Conservation (phyloP, 1,284 basidiomycete species). For the Nidula niveotomentosa region DNA sequence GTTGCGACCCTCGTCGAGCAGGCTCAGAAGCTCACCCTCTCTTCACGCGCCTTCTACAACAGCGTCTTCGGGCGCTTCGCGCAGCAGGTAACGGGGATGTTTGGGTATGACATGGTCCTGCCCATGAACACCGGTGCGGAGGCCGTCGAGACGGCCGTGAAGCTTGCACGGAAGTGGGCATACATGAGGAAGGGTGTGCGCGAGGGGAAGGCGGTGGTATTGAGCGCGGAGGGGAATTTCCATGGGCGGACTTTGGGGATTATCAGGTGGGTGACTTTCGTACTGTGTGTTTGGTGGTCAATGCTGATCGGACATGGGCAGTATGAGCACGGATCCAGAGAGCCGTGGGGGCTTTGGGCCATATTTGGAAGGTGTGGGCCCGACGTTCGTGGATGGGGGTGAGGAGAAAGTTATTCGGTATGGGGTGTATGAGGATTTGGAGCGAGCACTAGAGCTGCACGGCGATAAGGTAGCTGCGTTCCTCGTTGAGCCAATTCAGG, state of each 20-base stretch:
- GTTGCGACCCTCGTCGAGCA: conserved; percentile 83
- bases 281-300: conserved; percentile 2
- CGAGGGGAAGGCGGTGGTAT: conserved; percentile 85
- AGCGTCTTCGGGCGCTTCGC: conserved; percentile 90
- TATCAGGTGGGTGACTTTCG: conserved; percentile 57
- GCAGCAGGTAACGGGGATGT: conserved; percentile 81
- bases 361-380: conserved; percentile 86
- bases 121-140: conserved; percentile 99
- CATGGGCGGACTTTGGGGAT: conserved; percentile 93
- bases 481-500: conserved; percentile 97
- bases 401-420: conserved; percentile 69
- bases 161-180: conserved; percentile 92
- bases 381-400: conserved; percentile 59
- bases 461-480: conserved; percentile 91
- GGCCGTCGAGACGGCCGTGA: conserved; percentile 90
- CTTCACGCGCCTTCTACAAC: conserved; percentile 97
- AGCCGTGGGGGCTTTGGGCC: conserved; percentile 89
- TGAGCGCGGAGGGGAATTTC: conserved; percentile 91
- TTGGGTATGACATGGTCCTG: conserved; percentile 94
- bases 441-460: conserved; percentile 79
- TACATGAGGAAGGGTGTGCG: conserved; percentile 86
- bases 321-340: conserved; percentile 97
- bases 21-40: conserved; percentile 89
- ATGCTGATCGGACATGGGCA: conserved; percentile 21
- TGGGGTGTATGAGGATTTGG: conserved; percentile 82